Base-by-base conservation (phyloP, 1,284 basidiomycete genomes). In the Cryptococcus sp. region DNA sequence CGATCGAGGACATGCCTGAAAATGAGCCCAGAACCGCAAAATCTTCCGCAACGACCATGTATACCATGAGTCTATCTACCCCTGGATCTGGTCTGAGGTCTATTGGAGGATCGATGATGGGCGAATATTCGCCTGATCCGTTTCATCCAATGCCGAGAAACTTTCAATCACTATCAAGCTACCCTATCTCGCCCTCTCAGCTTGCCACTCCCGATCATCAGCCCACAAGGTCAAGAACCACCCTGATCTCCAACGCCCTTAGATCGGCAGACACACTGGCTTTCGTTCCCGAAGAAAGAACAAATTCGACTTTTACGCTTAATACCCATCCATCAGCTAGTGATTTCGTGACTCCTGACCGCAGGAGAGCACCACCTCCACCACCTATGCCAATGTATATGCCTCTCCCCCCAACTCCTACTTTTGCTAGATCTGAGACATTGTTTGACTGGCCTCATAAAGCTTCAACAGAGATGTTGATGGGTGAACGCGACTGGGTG, bases 331-430 rank as follows among this genome's bases (percentile, higher is more conserved):
- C 61, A 44, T 62, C 64, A 7, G 51, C 51, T 18, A 22, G 13
- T 28, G 13, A 45, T 41, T 16, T 25, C 16, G 39, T 34, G 46
- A 34, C 43, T 24, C 49, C 32, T 18, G 23, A 10, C 13, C 50
- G 53, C 2, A 46, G 51, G 32, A 25, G 67, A 52, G 60, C 67
- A 9, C 62, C 67, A 7, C 67, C 64, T 1, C 67, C 67, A 1
- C 65, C 64, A 1, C 65, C 67, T 2, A 57, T 69, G 48, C 67
- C 67, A 1, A 41, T 50, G 10, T 50, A 56, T 45, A 58, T 69
- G 55, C 67, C 67, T 19, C 52, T 69, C 0, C 67, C 67, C 2
- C 67, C 67, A 2, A 69, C 67, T 7, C 67, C 67, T 0, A 63
- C 60, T 1, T 39, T 48, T 11, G 53, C 60, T 0, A 36, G 62